Evolutionary conservation across 2,329 filamentous ascomycete species (phyloP).

Genomic region (Pseudodiploospora longispora): DNA sequence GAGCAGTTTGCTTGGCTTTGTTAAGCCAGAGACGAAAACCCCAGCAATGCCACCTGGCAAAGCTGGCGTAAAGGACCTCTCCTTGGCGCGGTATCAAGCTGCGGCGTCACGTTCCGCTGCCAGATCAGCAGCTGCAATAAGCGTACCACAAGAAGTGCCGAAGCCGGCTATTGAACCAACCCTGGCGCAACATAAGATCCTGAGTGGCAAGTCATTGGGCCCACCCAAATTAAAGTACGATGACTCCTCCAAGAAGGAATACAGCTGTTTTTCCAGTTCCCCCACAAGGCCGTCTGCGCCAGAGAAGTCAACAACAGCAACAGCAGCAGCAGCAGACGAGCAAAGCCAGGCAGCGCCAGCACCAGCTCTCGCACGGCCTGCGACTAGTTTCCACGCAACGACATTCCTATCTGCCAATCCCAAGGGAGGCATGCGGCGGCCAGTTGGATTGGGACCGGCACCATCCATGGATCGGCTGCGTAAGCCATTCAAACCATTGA

Average conservation of each 20-base stretch:
- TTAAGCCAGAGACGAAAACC: constrained; percentile 19
- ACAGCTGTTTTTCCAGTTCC: constrained; percentile 53
- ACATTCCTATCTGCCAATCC: constrained; percentile 35
- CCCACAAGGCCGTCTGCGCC: constrained; percentile 29
- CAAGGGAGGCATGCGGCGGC: constrained; percentile 32
- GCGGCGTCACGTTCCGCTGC: constrained; percentile 15
- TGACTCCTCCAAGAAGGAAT: constrained; percentile 32
- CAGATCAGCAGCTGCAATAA: constrained; percentile 4
- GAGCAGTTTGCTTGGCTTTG: constrained; percentile 34
- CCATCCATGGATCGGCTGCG: constrained; percentile 42
- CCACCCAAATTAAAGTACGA: constrained; percentile 24
- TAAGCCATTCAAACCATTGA: constrained; percentile 51
- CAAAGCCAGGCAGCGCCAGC: constrained; percentile 13
- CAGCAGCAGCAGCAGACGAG: constrained; percentile 13
- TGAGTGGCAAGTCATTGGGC: constrained; percentile 24
- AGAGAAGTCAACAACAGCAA: constrained; percentile 13
- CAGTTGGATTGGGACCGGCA: constrained; percentile 36
- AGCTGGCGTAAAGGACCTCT: constrained; percentile 10
- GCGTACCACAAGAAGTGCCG: constrained; percentile 3
- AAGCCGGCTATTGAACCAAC: constrained; percentile 20
- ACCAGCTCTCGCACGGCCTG: constrained; percentile 23
- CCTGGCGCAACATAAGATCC: constrained; percentile 33
- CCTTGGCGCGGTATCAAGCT: constrained; percentile 18
- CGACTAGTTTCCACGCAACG: constrained; percentile 42
- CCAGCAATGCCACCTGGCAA: constrained; percentile 8